Evolutionary conservation across 176 grass and related monocot species (phyloP).

Genomic region (Phoenix roebelenii): DNA sequence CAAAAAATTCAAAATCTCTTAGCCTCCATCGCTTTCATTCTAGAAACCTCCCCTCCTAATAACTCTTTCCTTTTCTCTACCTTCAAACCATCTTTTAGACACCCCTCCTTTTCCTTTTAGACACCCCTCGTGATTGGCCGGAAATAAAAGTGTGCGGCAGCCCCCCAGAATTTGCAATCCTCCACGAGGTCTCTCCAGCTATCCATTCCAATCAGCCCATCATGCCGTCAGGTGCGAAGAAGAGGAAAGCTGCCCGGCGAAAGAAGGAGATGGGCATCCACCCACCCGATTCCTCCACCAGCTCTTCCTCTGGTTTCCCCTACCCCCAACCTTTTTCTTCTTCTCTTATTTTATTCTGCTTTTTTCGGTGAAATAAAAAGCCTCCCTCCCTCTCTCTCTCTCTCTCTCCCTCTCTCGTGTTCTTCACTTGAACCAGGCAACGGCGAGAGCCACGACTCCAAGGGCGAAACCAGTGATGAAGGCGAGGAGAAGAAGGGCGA

Average conservation of each 20-base stretch:
- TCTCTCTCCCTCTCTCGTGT: background rate
- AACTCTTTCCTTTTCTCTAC: too few relatives aligned
- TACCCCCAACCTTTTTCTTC: background rate
- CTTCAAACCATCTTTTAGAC: too few relatives aligned
- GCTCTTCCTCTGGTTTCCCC: background rate
- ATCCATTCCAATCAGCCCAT: too few relatives aligned
- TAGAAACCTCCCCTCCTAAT: too few relatives aligned
- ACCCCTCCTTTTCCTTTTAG: too few relatives aligned
- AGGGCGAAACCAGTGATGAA: background rate
- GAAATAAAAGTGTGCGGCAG: too few relatives aligned
- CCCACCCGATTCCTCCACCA: background rate
- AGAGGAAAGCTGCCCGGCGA: slow-evolving; percentile 6
- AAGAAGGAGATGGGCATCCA: slow-evolving; percentile 3
- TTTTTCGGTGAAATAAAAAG: background rate
- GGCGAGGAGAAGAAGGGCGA: too few relatives aligned
- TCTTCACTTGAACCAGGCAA: background rate
- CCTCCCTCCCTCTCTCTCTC: background rate
- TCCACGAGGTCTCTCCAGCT: too few relatives aligned
- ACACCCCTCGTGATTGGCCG: too few relatives aligned
- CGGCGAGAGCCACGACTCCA: background rate
- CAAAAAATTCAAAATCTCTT: too few relatives aligned
- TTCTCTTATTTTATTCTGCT: background rate
- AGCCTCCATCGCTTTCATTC: too few relatives aligned
- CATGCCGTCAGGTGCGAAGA: slow-evolving; percentile 6
- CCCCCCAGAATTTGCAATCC: too few relatives aligned